These are phyloP conservation scores for Gentiana straminea DNA, from an alignment of 257 asterid genomes.

Conservation along the genomic window DNA sequence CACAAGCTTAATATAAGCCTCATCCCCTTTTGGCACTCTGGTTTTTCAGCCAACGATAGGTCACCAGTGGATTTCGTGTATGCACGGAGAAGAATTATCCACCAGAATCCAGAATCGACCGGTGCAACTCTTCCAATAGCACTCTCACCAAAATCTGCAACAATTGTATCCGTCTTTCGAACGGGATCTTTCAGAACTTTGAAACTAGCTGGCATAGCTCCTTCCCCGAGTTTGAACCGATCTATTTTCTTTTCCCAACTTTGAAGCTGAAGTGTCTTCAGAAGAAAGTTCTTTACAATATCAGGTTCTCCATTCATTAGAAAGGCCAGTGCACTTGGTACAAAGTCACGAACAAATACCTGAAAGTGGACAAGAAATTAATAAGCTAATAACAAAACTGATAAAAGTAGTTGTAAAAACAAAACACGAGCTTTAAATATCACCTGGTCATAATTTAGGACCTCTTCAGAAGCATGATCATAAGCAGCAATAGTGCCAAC, in stretches of 20 bases:
- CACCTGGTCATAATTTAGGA: slow-evolving; percentile 81
- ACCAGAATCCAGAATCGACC: slow-evolving; percentile 84
- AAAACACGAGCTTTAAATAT: background rate
- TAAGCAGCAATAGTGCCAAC: slow-evolving; percentile 83
- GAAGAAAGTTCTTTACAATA: slow-evolving; percentile 55
- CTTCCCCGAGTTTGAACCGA: slow-evolving; percentile 78
- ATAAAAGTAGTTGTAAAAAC: no score
- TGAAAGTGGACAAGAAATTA: slow-evolving; percentile 1
- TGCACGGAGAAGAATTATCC: slow-evolving; percentile 80
- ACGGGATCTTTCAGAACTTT: slow-evolving; percentile 67
- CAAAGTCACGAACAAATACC: slow-evolving; percentile 78
- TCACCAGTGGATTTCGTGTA: slow-evolving; percentile 76
- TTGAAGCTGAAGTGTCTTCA: slow-evolving; percentile 75
- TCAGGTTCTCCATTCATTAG: slow-evolving; percentile 74
- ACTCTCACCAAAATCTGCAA: slow-evolving; percentile 80
- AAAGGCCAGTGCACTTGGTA: slow-evolving; percentile 71
- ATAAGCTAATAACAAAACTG: background rate
- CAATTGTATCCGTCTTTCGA: slow-evolving; percentile 47
- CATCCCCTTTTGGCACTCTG: slow-evolving; percentile 83
- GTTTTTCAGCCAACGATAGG: slow-evolving; percentile 44
- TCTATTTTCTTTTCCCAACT: slow-evolving; percentile 68
- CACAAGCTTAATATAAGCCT: slow-evolving; percentile 52
- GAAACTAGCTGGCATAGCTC: slow-evolving; percentile 76
- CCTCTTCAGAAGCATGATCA: slow-evolving; percentile 82
- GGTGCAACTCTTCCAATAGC: slow-evolving; percentile 85